Conservation (phyloP, 805 yeast species). For the Saturnispora quitensis region DNA sequence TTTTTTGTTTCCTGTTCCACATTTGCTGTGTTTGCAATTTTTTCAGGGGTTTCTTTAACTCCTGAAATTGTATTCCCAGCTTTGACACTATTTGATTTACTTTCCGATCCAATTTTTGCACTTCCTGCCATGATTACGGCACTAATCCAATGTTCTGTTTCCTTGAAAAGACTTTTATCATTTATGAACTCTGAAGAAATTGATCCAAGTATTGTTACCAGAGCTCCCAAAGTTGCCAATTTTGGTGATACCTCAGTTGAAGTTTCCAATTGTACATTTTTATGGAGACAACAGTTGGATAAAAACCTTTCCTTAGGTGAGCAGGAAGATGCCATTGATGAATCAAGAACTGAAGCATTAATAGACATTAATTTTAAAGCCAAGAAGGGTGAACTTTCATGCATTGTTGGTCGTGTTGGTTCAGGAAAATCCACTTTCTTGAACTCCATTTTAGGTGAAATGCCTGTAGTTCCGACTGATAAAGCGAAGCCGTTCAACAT, state of each 20-base stretch:
- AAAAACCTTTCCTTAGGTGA: conserved; percentile 13
- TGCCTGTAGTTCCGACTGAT: conserved; percentile 30
- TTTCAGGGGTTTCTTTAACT: conserved; percentile 41
- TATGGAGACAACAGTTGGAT: conserved; percentile 32
- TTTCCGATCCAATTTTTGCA: conserved; percentile 49
- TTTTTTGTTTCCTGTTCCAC: conserved; percentile 54
- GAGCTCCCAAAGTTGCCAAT: conserved; percentile 16
- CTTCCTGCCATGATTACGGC: conserved; percentile 51
- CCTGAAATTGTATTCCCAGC: conserved; percentile 68
- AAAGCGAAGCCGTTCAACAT: conserved; percentile 15
- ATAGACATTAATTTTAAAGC: conserved; percentile 41
- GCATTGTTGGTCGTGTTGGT: conserved; percentile 61
- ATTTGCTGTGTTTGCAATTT: conserved; percentile 43
- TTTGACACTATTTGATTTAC: conserved; percentile 46
- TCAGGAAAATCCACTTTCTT: conserved; percentile 56
- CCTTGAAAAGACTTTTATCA: conserved; percentile 42
- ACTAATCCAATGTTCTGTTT: conserved; percentile 49
- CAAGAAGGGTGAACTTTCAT: conserved; percentile 41
- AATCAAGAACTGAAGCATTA: conserved; percentile 31
- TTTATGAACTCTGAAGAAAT: conserved; percentile 38
- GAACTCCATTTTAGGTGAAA: conserved; percentile 45
- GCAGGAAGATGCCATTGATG: conserved; percentile 22
- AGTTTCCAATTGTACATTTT: conserved; percentile 42
- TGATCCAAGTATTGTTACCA: conserved; percentile 29
- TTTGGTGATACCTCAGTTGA: conserved; percentile 32